phyloP scores from a whole-genome alignment of 345 rosid species.

The Citrus unshiu region DNA sequence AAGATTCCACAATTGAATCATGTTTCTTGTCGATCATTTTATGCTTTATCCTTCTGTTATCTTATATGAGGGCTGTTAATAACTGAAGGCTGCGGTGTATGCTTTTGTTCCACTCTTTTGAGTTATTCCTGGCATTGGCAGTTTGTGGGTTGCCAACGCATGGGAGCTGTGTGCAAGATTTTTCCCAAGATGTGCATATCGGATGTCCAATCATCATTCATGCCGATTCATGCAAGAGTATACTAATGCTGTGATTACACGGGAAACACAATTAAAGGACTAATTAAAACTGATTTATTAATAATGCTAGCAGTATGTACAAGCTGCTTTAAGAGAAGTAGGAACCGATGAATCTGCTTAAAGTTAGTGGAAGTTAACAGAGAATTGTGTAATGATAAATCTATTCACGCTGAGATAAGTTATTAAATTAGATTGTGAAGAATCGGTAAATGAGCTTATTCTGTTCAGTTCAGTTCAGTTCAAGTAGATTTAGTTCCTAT shows the following conservation, averaged over 20 bases:
- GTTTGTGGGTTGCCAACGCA: not conserved
- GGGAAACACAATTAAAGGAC: not conserved
- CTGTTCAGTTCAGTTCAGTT: not conserved
- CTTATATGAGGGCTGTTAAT: not conserved
- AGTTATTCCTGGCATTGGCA: conserved; percentile 7
- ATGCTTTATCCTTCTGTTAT: not conserved
- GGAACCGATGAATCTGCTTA: not conserved
- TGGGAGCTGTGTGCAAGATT: not conserved
- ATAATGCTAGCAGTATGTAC: not conserved
- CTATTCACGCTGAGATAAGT: not conserved
- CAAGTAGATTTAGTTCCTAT: too few relatives aligned
- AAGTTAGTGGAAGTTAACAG: not conserved
- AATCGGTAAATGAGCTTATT: not conserved
- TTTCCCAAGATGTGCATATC: not conserved
- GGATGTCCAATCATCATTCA: not conserved
- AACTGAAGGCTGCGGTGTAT: not conserved
- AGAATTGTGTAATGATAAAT: not conserved
- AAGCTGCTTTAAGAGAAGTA: not conserved
- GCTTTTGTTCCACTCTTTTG: not conserved
- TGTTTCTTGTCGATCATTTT: conserved; percentile 6
- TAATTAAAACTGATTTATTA: not conserved
- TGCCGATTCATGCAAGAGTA: not conserved
- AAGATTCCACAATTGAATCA: conserved; percentile 14
- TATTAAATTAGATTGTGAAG: too few relatives aligned
- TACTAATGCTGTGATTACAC: not conserved